These are phyloP conservation scores for Ustulina deusta DNA, from an alignment of 2,329 filamentous ascomycete species.

Conservation along the genomic window DNA sequence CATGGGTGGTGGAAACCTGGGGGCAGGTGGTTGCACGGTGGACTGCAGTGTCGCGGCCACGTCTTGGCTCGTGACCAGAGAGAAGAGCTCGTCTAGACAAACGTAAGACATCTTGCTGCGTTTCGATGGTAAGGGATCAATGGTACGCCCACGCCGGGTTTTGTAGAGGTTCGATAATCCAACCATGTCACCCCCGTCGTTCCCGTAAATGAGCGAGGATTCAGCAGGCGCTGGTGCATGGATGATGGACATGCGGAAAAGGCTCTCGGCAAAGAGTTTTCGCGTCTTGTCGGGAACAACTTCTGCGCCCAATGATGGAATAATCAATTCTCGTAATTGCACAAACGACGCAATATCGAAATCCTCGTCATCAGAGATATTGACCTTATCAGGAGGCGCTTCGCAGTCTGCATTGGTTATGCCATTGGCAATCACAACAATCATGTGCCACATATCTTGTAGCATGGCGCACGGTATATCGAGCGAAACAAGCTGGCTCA, in stretches of 20 bases:
- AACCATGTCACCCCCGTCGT: conserved; percentile 52
- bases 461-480: conserved; percentile 60
- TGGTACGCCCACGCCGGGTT: conserved; percentile 77
- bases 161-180: conserved; percentile 73
- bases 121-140: conserved; percentile 71
- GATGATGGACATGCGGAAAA: conserved; percentile 87
- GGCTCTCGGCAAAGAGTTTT: conserved; percentile 75
- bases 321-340: conserved; percentile 76
- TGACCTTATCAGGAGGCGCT: conserved; percentile 57
- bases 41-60: conserved; percentile 53
- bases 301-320: conserved; percentile 76
- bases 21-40: conserved; percentile 59
- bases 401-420: conserved; percentile 74
- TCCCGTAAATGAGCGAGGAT: conserved; percentile 66
- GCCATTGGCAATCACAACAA: conserved; percentile 74
- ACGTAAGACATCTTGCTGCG: conserved; percentile 82
- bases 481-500: conserved; percentile 69
- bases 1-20: conserved; percentile 53
- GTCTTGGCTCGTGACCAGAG: conserved; percentile 69
- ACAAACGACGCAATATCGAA: conserved; percentile 85
- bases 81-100: conserved; percentile 83
- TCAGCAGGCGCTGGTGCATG: conserved; percentile 72
- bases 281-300: conserved; percentile 75
- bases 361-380: conserved; percentile 75
- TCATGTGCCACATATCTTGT: conserved; percentile 75